Evolutionary conservation across 192 early-diverging fungal species (phyloP).

Genomic region (Endogone sp.): DNA sequence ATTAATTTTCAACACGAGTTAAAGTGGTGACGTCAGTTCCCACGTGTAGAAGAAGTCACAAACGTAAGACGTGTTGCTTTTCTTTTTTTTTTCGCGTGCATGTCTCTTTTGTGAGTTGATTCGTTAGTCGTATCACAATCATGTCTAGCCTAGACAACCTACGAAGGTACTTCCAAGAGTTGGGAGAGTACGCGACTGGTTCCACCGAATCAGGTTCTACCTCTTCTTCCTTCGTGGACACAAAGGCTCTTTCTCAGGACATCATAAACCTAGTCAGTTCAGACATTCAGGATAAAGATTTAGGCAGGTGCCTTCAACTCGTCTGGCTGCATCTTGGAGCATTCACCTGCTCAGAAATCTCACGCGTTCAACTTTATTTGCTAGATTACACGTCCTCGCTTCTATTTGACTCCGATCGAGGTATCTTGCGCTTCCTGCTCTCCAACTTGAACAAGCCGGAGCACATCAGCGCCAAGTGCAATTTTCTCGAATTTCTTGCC

Average conservation of each 20-base stretch:
- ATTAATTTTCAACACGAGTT: no score
- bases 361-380: no score
- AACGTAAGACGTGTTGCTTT: no score
- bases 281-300: background rate
- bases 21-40: no score
- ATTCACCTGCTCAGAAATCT: no score
- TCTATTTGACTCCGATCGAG: slow-evolving; percentile 36
- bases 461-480: slow-evolving; percentile 24
- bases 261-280: background rate
- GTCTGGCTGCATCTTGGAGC: background rate
- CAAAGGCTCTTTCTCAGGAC: background rate
- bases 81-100: no score
- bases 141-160: background rate
- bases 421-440: slow-evolving; percentile 38
- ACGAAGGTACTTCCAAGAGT: background rate
- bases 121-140: no score
- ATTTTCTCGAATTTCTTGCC: slow-evolving; percentile 40
- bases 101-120: no score
- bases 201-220: background rate
- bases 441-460: slow-evolving; percentile 22
- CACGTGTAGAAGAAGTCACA: no score
- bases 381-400: slow-evolving; percentile 43
- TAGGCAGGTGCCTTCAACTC: background rate
- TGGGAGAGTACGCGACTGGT: background rate
- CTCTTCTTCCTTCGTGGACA: background rate